Evolutionary conservation across 2,329 filamentous ascomycete species (phyloP), one percentile per base, ranked within the genome.

Genomic region (Orbilia quercus): DNA sequence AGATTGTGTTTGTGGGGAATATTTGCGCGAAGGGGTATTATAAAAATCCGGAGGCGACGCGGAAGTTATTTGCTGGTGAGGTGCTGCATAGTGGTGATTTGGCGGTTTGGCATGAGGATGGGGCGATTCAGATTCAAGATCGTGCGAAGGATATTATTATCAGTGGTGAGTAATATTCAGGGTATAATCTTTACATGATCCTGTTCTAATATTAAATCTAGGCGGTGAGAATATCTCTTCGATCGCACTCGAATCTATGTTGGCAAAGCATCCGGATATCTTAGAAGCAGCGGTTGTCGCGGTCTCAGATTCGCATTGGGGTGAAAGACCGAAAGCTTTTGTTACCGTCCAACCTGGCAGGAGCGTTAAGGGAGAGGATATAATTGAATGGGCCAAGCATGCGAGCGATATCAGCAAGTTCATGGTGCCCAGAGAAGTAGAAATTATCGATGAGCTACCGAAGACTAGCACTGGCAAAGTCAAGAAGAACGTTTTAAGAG

Each of bases 71-170:
- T 80, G 88, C 88, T 0, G 95, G 95, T 5, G 93, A 93, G 1
- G 92, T 89, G 18, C 82, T 92, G 77, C 95, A 96, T 81, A 94
- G 90, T 14, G 95, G 95, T 0, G 95, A 99, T 80, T 81, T 99
- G 53, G 95, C 95, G 0, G 93, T 98, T 0, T 93, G 91, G 90
- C 91, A 97, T 82, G 85, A 90, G 0, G 95, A 98, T 79, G 93
- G 94, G 1, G 90, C 91, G 67, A 89, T 92, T 47, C 92, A 98
- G 83, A 96, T 99, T 75, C 83, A 96, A 69, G 95, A 99, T 81
- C 86, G 95, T 18, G 91, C 92, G 12, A 99, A 99, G 83, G 95
- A 99, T 79, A 97, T 99, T 59, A 99, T 99, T 78, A 99, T 99
- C 75, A 96, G 91, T 59, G 91, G 91, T 91, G 83, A 77, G 85